Base-by-base conservation (phyloP, 148 eudicot genomes). In the Spergularia bocconei region DNA sequence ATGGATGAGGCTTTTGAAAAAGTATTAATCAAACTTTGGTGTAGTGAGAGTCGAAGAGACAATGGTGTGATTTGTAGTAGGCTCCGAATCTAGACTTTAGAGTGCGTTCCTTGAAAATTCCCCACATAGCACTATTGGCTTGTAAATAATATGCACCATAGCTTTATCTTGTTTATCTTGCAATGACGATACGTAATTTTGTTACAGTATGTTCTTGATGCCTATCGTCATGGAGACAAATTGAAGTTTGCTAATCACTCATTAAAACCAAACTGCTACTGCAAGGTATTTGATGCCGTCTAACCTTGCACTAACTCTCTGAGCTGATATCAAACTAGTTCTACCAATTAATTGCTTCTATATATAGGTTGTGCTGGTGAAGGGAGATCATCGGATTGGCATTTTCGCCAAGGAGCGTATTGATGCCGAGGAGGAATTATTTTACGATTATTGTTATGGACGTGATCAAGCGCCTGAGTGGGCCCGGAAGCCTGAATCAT, bases 221-320 rank as follows among this genome's bases (percentile, higher is more conserved):
- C 98, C 52, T 90, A 80, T 72, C 98, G 98, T 80, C 85, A 87
- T 69, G 98, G 98, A 76, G 96, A 90, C 87, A 90, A 95, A 76
- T 78, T 95, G 84, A 95, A 95, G 81, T 95, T 95, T 64, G 97
- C 99, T 6, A 95, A 95, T 74, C 97, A 95, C 80, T 92, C 99
- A n/a, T 77, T 89, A 59, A 88, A 80, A 41, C 98, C 98, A 16
- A 95, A 95, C 86, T 95, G 98, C 75, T 88, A 87, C 70, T 96
- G 97, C 67, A 92, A 88, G 96, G 98, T 92, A 77, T 23, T 8
- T 33, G 38, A 47, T 60, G 48, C 48, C 48, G 33, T 29, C 17
- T 16, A 9, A 20, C 21, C 3, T 16, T 41, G 39, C 10, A 63
- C 10, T 23, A 29, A 13, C 7, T 63, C 36, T 38, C 67, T 41